Percentiles rank a stretch among this genome's conserved stretches.
Evolutionary conservation across 1,284 basidiomycete species (phyloP).

Genomic region (Rhodotorula sp.): DNA sequence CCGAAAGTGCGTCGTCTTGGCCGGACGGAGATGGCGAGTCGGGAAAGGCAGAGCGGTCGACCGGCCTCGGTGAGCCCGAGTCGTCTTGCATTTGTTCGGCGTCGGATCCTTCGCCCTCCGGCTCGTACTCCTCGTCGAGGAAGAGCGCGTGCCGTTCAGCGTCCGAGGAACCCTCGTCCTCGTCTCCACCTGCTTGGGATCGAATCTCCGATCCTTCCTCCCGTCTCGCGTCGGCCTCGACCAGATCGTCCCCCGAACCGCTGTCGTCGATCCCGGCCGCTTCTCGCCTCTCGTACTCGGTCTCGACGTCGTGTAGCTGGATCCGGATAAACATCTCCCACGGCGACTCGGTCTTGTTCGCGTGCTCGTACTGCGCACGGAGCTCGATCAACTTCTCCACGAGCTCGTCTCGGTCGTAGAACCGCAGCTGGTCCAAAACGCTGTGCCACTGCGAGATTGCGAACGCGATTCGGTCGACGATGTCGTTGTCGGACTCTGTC

Average conservation of each 20-base stretch:
- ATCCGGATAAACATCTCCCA: background rate
- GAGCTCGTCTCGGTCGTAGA: conserved; percentile 2
- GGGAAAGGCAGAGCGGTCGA: too few species aligned
- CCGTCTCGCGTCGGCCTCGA: background rate
- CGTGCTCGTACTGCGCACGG: background rate
- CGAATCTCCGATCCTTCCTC: background rate
- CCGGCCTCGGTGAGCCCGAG: too few species aligned
- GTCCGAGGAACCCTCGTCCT: background rate
- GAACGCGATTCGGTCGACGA: background rate
- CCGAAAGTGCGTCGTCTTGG: background rate
- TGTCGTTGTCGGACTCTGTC: background rate
- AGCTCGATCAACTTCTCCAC: background rate
- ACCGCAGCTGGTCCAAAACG: background rate
- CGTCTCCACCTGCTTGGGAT: background rate
- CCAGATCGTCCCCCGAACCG: background rate
- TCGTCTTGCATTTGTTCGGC: too few species aligned
- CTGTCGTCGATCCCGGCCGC: background rate
- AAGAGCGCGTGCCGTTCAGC: background rate
- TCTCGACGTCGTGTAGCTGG: background rate
- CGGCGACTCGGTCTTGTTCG: background rate
- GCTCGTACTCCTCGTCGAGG: conserved; percentile 5
- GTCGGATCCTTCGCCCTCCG: background rate
- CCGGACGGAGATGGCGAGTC: too few species aligned
- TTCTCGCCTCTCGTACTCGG: background rate
- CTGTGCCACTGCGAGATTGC: background rate